Conservation (phyloP, 805 yeast species). For the Wickerhamomyces ciferrii region DNA sequence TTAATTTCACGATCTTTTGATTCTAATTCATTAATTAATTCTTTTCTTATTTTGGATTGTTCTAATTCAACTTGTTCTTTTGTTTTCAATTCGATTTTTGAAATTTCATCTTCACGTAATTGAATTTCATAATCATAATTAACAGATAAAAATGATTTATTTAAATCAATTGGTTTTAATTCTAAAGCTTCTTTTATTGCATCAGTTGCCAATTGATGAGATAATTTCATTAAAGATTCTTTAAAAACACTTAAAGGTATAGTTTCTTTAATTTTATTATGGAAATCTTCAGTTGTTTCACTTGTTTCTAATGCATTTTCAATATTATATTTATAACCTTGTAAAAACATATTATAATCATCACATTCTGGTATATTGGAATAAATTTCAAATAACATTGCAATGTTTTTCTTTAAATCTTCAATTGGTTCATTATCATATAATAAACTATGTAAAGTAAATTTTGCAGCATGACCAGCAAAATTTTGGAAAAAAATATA, state of each 20-base stretch:
- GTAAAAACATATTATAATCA: neutral
- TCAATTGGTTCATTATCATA: neutral
- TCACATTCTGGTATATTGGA: neutral
- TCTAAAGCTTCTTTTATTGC: neutral
- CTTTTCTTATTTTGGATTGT: neutral
- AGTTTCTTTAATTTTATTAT: neutral
- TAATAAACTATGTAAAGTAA: neutral
- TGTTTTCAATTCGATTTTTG: neutral
- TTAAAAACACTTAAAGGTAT: neutral
- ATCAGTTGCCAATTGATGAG: neutral
- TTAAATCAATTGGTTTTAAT: neutral
- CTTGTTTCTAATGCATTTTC: neutral
- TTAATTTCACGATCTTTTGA: neutral
- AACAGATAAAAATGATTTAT: neutral
- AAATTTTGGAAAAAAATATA: slow-evolving; percentile 5
- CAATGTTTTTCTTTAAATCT: neutral
- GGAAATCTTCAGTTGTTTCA: neutral
- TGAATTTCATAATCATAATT: neutral
- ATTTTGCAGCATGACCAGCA: slow-evolving; percentile 8
- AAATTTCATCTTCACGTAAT: neutral
- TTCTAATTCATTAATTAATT: neutral
- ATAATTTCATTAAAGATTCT: neutral
- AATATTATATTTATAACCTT: neutral
- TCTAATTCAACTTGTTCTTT: neutral
- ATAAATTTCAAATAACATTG: neutral